Base-by-base conservation (phyloP, 371 early-diverging fungal genomes). In the Syncephalastrum racemosum region DNA sequence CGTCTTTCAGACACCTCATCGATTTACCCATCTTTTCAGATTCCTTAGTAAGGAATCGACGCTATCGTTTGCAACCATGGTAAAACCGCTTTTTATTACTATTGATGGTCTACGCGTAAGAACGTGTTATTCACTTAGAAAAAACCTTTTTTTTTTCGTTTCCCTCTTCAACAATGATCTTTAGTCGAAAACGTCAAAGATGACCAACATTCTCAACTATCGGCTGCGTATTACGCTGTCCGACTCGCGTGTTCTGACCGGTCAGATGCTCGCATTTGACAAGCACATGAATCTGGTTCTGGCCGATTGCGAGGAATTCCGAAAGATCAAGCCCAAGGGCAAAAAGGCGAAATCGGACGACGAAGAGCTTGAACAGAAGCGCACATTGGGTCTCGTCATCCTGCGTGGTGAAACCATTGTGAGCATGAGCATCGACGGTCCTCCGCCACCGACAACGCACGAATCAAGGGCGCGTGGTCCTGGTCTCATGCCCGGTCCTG, bases 221-320 rank as follows among this genome's bases (percentile, higher is more conserved):
- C 88, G 95, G 54, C 89, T 98, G 63, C 86, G 94, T 61, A 85
- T 98, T 65, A 95, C 94, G 44, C 72, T 97, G 60, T 79, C 85
- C 42, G 99, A 98, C 75, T 90, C 93, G 53, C 89, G 97, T 60
- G 85, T 87, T 6, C 72, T 98, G 64, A 88, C 96, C 7, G 99
- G 99, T 31, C 94, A 96, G 63, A 94, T 98, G 96, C 83, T 97
- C 46, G 97, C 99, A 19, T 98, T 96, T 64, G 99, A 98, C 74
- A 95, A 93, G 68, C 93, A 96, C 76, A 97, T 98, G 97, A 98
- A 98, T 68, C 79, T 98, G 59, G 99, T 98, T 15, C 82, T 98
- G 23, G 85, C 94, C 16, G 99, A 97, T 70, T 95, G 95, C 81
- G 95, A 98, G 67, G 99, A 98, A 77, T 94, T 93, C 68, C 88